A percentile compares a stretch with the other conserved stretches of the same genome.
Evolutionary conservation across 139 green algal genomes (phyloP).

Genomic region (Chlamydomonas urium): DNA sequence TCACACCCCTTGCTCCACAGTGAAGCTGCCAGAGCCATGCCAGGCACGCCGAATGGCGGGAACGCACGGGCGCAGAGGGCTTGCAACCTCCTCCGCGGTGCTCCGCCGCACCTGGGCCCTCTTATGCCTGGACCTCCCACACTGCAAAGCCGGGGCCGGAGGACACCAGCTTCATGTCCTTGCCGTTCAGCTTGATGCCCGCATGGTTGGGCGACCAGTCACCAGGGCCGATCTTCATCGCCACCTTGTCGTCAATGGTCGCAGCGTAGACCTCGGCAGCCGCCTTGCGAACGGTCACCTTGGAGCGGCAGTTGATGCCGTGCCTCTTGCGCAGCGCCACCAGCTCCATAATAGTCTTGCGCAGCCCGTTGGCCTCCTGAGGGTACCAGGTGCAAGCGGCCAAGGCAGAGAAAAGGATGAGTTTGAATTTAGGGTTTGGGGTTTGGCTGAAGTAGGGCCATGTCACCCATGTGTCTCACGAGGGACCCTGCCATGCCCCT

Average conservation of each 20-base stretch:
- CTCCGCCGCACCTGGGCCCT: too few species aligned
- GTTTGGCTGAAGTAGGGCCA: too few species aligned
- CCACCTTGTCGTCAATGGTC: slow-evolving; percentile 78
- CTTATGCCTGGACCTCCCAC: slow-evolving; percentile 57
- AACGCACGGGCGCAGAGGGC: too few species aligned
- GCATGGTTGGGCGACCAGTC: slow-evolving; percentile 55
- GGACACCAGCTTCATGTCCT: slow-evolving; percentile 58
- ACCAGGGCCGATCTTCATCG: slow-evolving; percentile 50
- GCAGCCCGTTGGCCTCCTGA: slow-evolving; percentile 26
- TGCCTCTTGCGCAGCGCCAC: slow-evolving; percentile 66
- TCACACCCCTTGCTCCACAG: not conserved
- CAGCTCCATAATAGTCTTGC: slow-evolving; percentile 69
- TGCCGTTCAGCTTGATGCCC: slow-evolving; percentile 48
- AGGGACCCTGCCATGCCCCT: too few species aligned
- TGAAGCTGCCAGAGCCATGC: not conserved
- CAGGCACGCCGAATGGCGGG: too few species aligned
- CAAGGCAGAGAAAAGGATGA: too few species aligned
- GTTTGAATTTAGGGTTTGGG: too few species aligned
- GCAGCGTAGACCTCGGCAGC: slow-evolving; percentile 73
- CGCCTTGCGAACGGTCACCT: slow-evolving; percentile 56
- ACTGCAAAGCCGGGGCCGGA: slow-evolving; percentile 75
- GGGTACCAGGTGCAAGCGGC: too few species aligned
- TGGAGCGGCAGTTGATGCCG: slow-evolving; percentile 64
- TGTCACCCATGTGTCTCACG: too few species aligned
- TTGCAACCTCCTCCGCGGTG: too few species aligned